phyloP scores from a whole-genome alignment of 116 monocot genomes.

The Dioscorea cayenensis region DNA sequence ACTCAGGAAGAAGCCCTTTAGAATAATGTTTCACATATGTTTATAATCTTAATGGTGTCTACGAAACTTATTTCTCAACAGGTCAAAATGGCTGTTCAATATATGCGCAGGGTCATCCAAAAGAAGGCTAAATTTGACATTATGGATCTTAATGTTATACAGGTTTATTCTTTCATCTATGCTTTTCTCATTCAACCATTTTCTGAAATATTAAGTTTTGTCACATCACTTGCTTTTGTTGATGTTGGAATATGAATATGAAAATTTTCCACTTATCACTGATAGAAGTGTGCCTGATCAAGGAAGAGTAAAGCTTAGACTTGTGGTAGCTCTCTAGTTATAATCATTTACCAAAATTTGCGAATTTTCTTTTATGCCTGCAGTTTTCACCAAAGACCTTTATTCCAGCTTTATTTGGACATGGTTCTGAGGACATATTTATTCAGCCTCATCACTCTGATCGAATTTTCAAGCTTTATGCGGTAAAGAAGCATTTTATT shows the following conservation, averaged over 20 bases:
- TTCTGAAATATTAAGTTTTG: neutral
- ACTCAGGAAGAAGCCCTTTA: no score
- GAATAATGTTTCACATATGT: no score
- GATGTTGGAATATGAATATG: neutral
- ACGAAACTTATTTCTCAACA: slow-evolving; percentile 8
- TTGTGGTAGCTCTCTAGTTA: no score
- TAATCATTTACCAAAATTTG: neutral
- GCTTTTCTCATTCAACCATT: neutral
- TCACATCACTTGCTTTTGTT: neutral
- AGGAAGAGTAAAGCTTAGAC: no score
- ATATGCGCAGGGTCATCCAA: slow-evolving; percentile 87
- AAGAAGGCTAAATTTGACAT: slow-evolving; percentile 98
- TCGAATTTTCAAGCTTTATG: slow-evolving; percentile 77
- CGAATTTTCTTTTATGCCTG: slow-evolving; percentile 4
- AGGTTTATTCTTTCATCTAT: slow-evolving; percentile 40
- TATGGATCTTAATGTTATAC: slow-evolving; percentile 78
- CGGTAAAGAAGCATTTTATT: slow-evolving; percentile 37
- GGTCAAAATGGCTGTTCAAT: slow-evolving; percentile 92
- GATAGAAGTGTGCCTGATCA: no score
- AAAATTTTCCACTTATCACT: neutral
- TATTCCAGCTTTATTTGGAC: slow-evolving; percentile 99
- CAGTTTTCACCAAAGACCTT: slow-evolving; percentile 91
- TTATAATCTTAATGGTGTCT: neutral
- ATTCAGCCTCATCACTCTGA: slow-evolving; percentile 87
- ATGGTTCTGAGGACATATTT: slow-evolving; percentile 82